Conservation (phyloP, 371 early-diverging fungal genomes). For the Enterocytospora artemiae region DNA sequence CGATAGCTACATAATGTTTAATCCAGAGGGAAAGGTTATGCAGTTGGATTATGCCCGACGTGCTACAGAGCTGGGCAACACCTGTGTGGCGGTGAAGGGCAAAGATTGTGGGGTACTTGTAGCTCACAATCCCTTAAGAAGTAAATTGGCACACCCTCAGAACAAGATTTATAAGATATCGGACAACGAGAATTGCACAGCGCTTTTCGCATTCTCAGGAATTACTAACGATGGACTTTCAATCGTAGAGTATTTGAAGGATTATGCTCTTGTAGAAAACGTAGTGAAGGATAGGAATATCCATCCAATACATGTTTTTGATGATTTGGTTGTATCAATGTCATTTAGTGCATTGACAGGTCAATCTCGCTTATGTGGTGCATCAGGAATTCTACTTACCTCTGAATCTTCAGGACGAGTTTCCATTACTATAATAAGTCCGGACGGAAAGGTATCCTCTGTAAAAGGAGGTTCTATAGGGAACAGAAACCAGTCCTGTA, state of each 20-base stretch:
- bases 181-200: no score
- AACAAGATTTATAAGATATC: slow-evolving; percentile 50
- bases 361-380: slow-evolving; percentile 49
- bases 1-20: slow-evolving; percentile 48
- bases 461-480: slow-evolving; percentile 54
- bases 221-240: slow-evolving; percentile 57
- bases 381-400: slow-evolving; percentile 47
- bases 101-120: slow-evolving; percentile 44
- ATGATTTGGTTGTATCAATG: slow-evolving; percentile 34
- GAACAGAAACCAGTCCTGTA: slow-evolving; percentile 54
- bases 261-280: slow-evolving; percentile 42
- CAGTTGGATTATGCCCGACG: slow-evolving; percentile 48
- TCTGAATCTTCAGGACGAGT: slow-evolving; percentile 48
- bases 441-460: slow-evolving; percentile 39
- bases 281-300: slow-evolving; percentile 36
- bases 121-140: slow-evolving; percentile 45
- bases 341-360: slow-evolving; percentile 22
- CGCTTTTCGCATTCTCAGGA: slow-evolving; percentile 56
- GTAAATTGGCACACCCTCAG: slow-evolving; percentile 34
- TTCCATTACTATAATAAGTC: slow-evolving; percentile 47
- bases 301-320: slow-evolving; percentile 46
- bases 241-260: slow-evolving; percentile 50
- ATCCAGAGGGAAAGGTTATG: slow-evolving; percentile 55
- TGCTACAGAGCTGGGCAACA: slow-evolving; percentile 51
- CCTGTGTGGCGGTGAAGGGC: slow-evolving; percentile 48